A percentile compares a stretch with the other conserved stretches of the same genome.
phyloP scores from a whole-genome alignment of 2,329 filamentous ascomycete species.

The Ophiostoma sp. region DNA sequence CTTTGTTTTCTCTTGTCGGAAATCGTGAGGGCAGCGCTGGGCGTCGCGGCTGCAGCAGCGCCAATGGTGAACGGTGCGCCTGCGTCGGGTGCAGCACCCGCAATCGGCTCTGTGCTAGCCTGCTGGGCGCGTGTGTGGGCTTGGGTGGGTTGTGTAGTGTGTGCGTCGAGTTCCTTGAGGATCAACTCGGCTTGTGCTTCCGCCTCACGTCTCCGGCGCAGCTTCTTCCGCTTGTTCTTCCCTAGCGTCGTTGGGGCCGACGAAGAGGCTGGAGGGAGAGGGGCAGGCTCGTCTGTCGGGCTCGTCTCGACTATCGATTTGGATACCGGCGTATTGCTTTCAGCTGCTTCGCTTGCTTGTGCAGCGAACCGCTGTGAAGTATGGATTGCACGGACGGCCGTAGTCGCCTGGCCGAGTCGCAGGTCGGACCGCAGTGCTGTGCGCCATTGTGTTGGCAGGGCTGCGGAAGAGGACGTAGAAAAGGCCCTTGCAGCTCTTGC shows the following conservation, averaged over 20 bases:
- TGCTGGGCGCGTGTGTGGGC: too few relatives aligned
- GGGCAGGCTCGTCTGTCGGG: neutral
- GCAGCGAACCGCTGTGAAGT: neutral
- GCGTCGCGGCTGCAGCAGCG: neutral
- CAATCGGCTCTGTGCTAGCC: too few relatives aligned
- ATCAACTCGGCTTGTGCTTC: slow-evolving; percentile 12
- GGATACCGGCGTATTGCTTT: neutral
- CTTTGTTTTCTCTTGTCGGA: neutral
- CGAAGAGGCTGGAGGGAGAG: neutral
- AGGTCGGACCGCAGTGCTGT: neutral
- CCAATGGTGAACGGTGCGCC: too few relatives aligned
- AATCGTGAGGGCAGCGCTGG: neutral
- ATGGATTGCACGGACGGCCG: neutral
- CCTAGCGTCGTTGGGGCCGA: slow-evolving; percentile 15
- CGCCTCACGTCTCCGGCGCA: slow-evolving; percentile 18
- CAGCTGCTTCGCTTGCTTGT: neutral
- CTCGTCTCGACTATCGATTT: too few relatives aligned
- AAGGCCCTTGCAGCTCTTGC: neutral
- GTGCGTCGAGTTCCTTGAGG: neutral
- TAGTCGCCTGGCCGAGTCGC: neutral
- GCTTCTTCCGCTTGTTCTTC: slow-evolving; percentile 23
- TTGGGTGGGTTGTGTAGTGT: neutral
- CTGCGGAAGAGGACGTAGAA: neutral
- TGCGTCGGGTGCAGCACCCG: too few relatives aligned
- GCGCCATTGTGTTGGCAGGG: neutral